phyloP scores from a whole-genome alignment of 306 rosid species.

The Trifolium subterraneum region DNA sequence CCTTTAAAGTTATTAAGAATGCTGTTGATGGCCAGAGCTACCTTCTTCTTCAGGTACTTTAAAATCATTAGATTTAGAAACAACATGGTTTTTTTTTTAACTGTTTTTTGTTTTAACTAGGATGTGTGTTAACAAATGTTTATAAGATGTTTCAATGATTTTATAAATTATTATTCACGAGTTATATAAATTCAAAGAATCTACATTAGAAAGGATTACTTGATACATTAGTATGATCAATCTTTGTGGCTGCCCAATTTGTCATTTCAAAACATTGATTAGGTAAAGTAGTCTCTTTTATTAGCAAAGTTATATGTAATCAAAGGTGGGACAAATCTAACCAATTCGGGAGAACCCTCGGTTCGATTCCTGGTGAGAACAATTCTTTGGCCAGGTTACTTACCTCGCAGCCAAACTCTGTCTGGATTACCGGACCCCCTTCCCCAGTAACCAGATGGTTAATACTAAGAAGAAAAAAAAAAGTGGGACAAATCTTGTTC shows the following conservation, averaged over 20 bases:
- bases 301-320: background rate
- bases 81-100: conserved; percentile 6
- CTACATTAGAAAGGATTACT: conserved; percentile 9
- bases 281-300: background rate
- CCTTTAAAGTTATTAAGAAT: conserved; percentile 93
- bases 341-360: too few relatives aligned
- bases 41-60: conserved; percentile 89
- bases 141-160: too few relatives aligned
- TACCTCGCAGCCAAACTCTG: too few relatives aligned
- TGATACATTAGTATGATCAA: background rate
- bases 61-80: background rate
- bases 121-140: too few relatives aligned
- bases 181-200: background rate
- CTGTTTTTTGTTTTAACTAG: background rate
- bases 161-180: too few relatives aligned
- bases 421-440: too few relatives aligned
- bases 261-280: background rate
- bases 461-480: too few relatives aligned
- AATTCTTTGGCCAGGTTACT: too few relatives aligned
- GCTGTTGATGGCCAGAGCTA: conserved; percentile 85
- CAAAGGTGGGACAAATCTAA: background rate
- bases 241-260: background rate
- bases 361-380: too few relatives aligned
- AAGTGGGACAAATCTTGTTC: background rate
- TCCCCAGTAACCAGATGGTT: too few relatives aligned